A percentile compares a stretch with the other conserved stretches of the same genome.
Conservation (phyloP, 768 basidiomycete genomes). For the Tephrocybe sp. region DNA sequence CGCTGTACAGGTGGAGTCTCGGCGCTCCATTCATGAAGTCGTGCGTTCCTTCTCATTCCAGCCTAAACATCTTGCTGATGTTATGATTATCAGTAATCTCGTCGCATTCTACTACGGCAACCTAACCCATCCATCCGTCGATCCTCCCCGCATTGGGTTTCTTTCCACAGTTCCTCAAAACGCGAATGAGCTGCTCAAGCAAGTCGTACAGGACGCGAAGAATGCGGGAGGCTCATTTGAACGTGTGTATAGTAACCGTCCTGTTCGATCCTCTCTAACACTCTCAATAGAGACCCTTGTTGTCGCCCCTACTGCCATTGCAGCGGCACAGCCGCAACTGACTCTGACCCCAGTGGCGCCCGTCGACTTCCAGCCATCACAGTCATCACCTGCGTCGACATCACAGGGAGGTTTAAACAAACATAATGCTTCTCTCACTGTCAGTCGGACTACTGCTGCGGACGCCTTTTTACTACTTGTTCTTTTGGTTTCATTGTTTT, state of each 20-base stretch:
- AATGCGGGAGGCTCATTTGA: conserved; percentile 38
- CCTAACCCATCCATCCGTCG: conserved; percentile 60
- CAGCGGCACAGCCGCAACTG: conserved; percentile 17
- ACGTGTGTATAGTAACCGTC: conserved; percentile 20
- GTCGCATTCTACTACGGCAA: conserved; percentile 73
- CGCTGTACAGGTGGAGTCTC: conserved; percentile 68
- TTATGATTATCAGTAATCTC: too few relatives aligned
- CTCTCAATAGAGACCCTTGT: conserved; percentile 28
- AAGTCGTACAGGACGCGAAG: conserved; percentile 35
- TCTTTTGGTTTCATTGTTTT: not conserved
- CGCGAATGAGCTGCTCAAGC: conserved; percentile 35
- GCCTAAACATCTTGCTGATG: too few relatives aligned
- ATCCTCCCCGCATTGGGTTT: conserved; percentile 68
- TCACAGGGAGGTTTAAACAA: too few relatives aligned
- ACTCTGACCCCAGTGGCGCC: not conserved
- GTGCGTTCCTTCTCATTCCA: conserved; percentile 38
- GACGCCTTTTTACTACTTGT: conserved; percentile 7
- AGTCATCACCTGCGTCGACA: too few relatives aligned
- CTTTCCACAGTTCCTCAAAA: conserved; percentile 59
- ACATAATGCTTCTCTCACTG: too few relatives aligned
- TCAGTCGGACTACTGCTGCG: too few relatives aligned
- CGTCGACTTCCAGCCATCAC: too few relatives aligned
- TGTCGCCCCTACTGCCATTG: conserved; percentile 33
- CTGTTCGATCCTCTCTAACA: not conserved
- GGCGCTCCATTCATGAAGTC: conserved; percentile 72